Evolutionary conservation across 1,284 basidiomycete genomes (phyloP).

Genomic region (Ceratobasidium sp.): DNA sequence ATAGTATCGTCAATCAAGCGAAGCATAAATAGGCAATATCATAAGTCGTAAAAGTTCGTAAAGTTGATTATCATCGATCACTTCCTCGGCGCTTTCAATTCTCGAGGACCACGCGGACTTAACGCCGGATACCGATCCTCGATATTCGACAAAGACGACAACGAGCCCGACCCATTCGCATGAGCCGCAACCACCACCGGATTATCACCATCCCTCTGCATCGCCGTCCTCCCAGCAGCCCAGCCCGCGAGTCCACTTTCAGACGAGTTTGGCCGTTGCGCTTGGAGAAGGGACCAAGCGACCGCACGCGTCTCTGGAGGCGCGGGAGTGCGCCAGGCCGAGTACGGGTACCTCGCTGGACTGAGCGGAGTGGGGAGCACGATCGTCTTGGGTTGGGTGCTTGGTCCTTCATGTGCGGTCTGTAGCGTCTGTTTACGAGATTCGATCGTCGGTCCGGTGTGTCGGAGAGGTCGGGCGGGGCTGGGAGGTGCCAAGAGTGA

Average conservation of each 20-base stretch:
- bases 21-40: constrained; percentile 8
- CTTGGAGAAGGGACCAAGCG: constrained; percentile 25
- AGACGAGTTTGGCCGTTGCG: background rate
- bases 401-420: background rate
- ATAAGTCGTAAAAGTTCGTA: constrained; percentile 19
- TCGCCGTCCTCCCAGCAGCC: constrained; percentile 9
- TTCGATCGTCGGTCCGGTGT: background rate
- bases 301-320: background rate
- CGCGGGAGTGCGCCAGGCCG: constrained; percentile 7
- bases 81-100: constrained; percentile 3
- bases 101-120: background rate
- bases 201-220: background rate
- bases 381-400: constrained; percentile 27
- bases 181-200: background rate
- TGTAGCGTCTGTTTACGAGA: background rate
- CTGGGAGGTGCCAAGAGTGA: background rate
- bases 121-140: constrained; percentile 32
- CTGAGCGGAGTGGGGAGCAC: constrained; percentile 44
- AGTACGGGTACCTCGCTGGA: constrained; percentile 44
- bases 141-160: constrained; percentile 29
- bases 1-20: background rate
- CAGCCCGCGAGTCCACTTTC: constrained; percentile 30
- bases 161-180: background rate
- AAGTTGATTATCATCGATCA: background rate
- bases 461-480: constrained; percentile 1